Evolutionary conservation across 2,329 filamentous ascomycete species (phyloP).

Genomic region (Berkeleyomyces rouxiae): DNA sequence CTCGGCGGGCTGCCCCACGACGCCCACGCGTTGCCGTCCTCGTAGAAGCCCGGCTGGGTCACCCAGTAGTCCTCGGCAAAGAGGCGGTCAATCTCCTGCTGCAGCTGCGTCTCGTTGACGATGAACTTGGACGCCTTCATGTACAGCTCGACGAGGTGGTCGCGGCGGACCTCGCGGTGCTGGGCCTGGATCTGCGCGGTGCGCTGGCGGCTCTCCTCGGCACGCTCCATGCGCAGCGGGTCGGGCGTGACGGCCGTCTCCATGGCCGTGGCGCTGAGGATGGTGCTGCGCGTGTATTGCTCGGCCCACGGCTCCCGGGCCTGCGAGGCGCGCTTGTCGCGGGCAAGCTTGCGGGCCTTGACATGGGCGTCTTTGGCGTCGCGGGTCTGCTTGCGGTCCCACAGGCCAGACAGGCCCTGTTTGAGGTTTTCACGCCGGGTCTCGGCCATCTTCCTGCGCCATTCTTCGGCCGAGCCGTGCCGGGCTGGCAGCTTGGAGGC

Average conservation of each 20-base stretch:
- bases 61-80: slow-evolving; percentile 50
- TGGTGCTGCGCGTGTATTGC: slow-evolving; percentile 51
- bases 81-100: slow-evolving; percentile 53
- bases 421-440: slow-evolving; percentile 54
- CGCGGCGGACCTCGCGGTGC: slow-evolving; percentile 43
- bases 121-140: slow-evolving; percentile 81
- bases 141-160: slow-evolving; percentile 74
- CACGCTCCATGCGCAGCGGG: slow-evolving; percentile 41
- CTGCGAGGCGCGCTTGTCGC: slow-evolving; percentile 32
- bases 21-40: slow-evolving; percentile 37
- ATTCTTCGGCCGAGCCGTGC: slow-evolving; percentile 27
- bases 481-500: slow-evolving; percentile 23
- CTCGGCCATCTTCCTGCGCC: slow-evolving; percentile 59
- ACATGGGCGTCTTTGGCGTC: slow-evolving; percentile 23
- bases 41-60: slow-evolving; percentile 19
- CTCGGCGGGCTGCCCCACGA: slow-evolving; percentile 29
- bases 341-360: slow-evolving; percentile 31
- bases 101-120: slow-evolving; percentile 60
- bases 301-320: slow-evolving; percentile 62
- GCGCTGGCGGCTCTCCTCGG: slow-evolving; percentile 26
- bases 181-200: slow-evolving; percentile 28
- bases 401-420: slow-evolving; percentile 53
- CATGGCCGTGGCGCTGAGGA: slow-evolving; percentile 35
- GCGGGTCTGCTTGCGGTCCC: slow-evolving; percentile 40
- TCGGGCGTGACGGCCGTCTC: slow-evolving; percentile 40